Conservation (phyloP, 257 asterid genomes). For the Voacanga thouarsii region DNA sequence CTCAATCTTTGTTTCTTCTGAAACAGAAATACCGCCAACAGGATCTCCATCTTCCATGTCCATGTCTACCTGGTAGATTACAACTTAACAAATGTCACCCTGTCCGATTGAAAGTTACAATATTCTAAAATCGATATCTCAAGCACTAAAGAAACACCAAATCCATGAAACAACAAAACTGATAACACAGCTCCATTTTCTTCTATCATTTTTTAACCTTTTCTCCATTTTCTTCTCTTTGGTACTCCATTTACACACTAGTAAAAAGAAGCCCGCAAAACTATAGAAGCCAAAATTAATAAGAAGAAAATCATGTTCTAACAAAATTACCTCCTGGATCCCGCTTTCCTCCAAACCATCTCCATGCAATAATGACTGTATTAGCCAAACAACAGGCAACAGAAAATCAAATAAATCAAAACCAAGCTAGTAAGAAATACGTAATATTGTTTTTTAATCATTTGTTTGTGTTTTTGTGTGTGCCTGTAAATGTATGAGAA, state of each 20-base stretch:
- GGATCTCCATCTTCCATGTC: slow-evolving; percentile 75
- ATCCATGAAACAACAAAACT: neutral
- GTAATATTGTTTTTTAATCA: neutral
- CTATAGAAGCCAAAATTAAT: slow-evolving; percentile 7
- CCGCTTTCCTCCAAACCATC: slow-evolving; percentile 73
- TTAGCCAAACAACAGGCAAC: slow-evolving; percentile 20
- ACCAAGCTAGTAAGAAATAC: neutral
- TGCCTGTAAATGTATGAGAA: neutral
- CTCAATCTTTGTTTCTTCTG: slow-evolving; percentile 37
- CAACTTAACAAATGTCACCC: neutral
- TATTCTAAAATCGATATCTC: slow-evolving; percentile 1
- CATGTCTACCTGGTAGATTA: slow-evolving; percentile 81
- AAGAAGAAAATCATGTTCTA: slow-evolving; percentile 17
- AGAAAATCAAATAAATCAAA: slow-evolving; percentile 13
- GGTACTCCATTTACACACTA: neutral
- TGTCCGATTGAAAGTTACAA: neutral
- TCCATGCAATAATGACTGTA: slow-evolving; percentile 84
- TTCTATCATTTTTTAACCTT: neutral
- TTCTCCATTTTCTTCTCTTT: neutral
- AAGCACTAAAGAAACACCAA: neutral
- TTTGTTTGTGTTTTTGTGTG: neutral
- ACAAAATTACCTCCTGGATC: slow-evolving; percentile 83
- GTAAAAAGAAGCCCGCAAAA: neutral
- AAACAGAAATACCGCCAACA: slow-evolving; percentile 33
- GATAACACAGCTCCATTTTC: neutral